These are phyloP conservation scores for Macrocybe gigantea DNA, from an alignment of 768 basidiomycete species.

Conservation along the genomic window DNA sequence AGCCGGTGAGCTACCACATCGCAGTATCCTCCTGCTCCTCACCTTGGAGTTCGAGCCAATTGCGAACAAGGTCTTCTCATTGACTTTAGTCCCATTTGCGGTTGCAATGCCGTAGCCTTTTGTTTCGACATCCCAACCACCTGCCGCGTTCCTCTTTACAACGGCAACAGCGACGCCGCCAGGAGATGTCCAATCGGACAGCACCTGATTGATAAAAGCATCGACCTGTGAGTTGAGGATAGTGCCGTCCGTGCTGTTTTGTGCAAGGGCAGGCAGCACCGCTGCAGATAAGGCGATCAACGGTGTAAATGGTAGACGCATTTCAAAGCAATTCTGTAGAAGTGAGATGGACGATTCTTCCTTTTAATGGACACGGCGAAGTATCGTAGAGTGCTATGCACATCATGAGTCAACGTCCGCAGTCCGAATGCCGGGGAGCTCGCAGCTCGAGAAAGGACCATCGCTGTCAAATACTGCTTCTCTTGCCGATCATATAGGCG, in stretches of 20 bases:
- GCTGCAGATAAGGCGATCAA: no score
- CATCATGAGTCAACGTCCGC: no score
- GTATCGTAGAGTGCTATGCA: no score
- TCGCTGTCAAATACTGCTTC: no score
- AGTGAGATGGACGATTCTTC: no score
- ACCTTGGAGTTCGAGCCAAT: conserved; percentile 15
- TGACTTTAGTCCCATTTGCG: neutral
- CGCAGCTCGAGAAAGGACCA: no score
- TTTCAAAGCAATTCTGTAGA: no score
- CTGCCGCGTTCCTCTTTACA: conserved; percentile 5
- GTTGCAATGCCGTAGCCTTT: conserved; percentile 11
- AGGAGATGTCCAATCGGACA: conserved; percentile 8
- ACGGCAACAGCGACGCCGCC: conserved; percentile 10
- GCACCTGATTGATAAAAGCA: conserved; percentile 5
- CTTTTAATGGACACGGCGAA: no score
- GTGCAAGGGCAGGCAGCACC: no score
- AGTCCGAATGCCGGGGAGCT: no score
- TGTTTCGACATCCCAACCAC: conserved; percentile 11
- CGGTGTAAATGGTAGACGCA: no score
- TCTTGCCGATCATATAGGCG: no score
- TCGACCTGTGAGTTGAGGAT: conserved; percentile 7
- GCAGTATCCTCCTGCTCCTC: neutral
- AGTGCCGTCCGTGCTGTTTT: neutral
- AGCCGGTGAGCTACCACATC: neutral
- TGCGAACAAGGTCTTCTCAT: neutral